phyloP scores from a whole-genome alignment of 179 eudicot genomes.

The Gypsophila paniculata region DNA sequence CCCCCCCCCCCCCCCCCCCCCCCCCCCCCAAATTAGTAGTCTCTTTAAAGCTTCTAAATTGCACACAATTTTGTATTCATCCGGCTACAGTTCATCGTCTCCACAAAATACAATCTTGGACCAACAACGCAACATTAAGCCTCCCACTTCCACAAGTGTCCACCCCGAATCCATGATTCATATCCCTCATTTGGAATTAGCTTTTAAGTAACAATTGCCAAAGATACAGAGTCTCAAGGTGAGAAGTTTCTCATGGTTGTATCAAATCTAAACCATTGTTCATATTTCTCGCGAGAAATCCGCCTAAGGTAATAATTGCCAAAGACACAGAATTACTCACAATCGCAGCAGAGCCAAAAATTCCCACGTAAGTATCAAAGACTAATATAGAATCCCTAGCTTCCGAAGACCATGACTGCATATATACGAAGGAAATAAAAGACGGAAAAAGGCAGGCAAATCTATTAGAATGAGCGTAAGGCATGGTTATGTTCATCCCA shows the following conservation, averaged over 20 bases:
- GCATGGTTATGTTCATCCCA: not conserved
- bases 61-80: no score
- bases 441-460: not conserved
- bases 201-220: not conserved
- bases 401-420: not conserved
- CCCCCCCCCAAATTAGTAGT: no score
- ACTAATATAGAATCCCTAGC: not conserved
- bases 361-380: not conserved
- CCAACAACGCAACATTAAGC: no score
- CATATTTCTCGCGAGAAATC: not conserved
- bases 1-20: no score
- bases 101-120: no score
- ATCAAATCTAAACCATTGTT: not conserved
- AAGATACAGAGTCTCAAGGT: not conserved
- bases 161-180: not conserved
- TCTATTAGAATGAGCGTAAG: not conserved
- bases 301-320: not conserved
- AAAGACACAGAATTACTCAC: not conserved
- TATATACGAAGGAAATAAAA: not conserved
- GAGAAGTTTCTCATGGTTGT: not conserved
- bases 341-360: not conserved
- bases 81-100: no score
- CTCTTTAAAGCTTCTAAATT: no score
- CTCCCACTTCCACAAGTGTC: no score
- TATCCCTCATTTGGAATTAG: not conserved